phyloP scores from a whole-genome alignment of 192 early-diverging fungal species.

The Backusella luteola region DNA sequence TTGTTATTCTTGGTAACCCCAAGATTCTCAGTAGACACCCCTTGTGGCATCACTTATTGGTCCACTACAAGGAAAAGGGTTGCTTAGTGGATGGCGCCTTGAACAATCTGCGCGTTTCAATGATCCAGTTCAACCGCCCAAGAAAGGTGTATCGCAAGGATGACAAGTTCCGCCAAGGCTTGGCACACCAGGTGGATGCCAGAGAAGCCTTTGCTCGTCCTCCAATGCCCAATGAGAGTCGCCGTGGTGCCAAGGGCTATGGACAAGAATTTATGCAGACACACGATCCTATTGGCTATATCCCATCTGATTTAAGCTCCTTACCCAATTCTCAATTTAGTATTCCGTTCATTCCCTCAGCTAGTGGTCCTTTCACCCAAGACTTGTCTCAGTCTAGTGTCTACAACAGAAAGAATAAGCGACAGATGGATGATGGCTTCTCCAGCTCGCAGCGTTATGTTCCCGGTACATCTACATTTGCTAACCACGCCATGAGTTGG shows the following conservation, averaged over 20 bases:
- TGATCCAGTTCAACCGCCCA: slow-evolving; percentile 85
- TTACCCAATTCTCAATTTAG: slow-evolving; percentile 46
- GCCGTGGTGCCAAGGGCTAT: slow-evolving; percentile 45
- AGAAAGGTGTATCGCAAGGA: slow-evolving; percentile 56
- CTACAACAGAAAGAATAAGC: slow-evolving; percentile 47
- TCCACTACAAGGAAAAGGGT: slow-evolving; percentile 85
- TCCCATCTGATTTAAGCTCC: slow-evolving; percentile 44
- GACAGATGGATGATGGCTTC: slow-evolving; percentile 5
- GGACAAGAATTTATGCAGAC: slow-evolving; percentile 51
- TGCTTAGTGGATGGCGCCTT: slow-evolving; percentile 93
- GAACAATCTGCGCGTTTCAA: slow-evolving; percentile 81
- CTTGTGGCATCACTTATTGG: slow-evolving; percentile 96
- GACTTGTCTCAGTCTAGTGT: slow-evolving; percentile 56
- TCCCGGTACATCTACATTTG: slow-evolving; percentile 35
- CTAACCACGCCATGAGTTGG: slow-evolving; percentile 31
- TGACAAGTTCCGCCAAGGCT: slow-evolving; percentile 56
- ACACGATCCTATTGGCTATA: slow-evolving; percentile 49
- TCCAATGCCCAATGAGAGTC: slow-evolving; percentile 50
- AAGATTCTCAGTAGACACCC: slow-evolving; percentile 90
- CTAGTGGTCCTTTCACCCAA: slow-evolving; percentile 59
- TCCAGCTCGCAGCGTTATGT: slow-evolving; percentile 25
- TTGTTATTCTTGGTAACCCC: slow-evolving; percentile 95
- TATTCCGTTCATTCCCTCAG: slow-evolving; percentile 52
- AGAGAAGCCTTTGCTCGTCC: slow-evolving; percentile 56
- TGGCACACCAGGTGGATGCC: slow-evolving; percentile 57